These are phyloP conservation scores for Colletotrichum euphorbiae DNA, from an alignment of 2,329 filamentous ascomycete species.

Conservation along the genomic window DNA sequence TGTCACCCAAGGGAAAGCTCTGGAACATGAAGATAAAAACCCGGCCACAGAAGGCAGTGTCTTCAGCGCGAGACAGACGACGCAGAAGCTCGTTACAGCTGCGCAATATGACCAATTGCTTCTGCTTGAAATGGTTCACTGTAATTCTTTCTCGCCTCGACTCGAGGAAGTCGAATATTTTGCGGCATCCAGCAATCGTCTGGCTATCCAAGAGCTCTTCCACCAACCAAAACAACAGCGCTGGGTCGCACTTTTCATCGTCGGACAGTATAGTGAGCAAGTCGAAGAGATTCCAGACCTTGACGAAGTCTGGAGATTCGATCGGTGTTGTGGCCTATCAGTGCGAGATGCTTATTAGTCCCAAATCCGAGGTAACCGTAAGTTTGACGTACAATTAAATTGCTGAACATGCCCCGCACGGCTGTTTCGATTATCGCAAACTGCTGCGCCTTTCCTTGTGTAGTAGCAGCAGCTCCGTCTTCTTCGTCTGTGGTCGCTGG, in stretches of 20 bases:
- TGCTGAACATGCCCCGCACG: conserved; percentile 83
- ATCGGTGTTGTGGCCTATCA: conserved; percentile 78
- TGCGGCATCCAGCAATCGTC: conserved; percentile 90
- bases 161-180: conserved; percentile 94
- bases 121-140: conserved; percentile 82
- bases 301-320: conserved; percentile 80
- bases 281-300: conserved; percentile 94
- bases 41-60: conserved; percentile 95
- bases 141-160: conserved; percentile 91
- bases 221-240: conserved; percentile 87
- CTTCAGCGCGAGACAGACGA: conserved; percentile 92
- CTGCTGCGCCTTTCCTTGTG: conserved; percentile 60
- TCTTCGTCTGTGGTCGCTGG: conserved; percentile 44
- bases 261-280: conserved; percentile 91
- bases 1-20: conserved; percentile 95
- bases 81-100: conserved; percentile 96
- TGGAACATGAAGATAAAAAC: conserved; percentile 99
- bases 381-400: conserved; percentile 73
- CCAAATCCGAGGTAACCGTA: neutral
- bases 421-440: conserved; percentile 85
- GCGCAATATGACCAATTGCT: conserved; percentile 89
- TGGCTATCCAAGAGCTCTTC: conserved; percentile 97
- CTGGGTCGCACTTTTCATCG: conserved; percentile 80
- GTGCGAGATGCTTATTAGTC: conserved; percentile 22
- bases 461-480: conserved; percentile 47